phyloP scores from a whole-genome alignment of 257 asterid genomes.

The Cynanchum wilfordii region DNA sequence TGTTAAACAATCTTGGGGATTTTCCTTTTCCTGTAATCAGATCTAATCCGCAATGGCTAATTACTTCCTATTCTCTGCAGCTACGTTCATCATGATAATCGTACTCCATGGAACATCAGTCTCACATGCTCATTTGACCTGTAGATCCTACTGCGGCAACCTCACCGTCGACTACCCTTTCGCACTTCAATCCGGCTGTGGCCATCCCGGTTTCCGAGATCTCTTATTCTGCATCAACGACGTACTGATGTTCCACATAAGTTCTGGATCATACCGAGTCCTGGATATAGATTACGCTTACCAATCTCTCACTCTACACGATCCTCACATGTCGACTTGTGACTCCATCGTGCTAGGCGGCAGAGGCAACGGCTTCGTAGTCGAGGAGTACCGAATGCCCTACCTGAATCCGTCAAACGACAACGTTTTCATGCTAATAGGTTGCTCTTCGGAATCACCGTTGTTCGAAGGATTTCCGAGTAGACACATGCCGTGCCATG shows the following conservation, averaged over 20 bases:
- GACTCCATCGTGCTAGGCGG: constrained; percentile 59
- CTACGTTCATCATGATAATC: constrained; percentile 18
- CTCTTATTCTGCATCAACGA: constrained; percentile 84
- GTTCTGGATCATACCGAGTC: constrained; percentile 87
- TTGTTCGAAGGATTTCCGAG: constrained; percentile 69
- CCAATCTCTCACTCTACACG: constrained; percentile 63
- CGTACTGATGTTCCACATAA: constrained; percentile 76
- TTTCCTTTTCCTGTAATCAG: constrained; percentile 6
- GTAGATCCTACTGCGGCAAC: constrained; percentile 86
- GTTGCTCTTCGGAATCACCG: constrained; percentile 64
- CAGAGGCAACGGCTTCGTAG: constrained; percentile 83
- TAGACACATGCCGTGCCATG: constrained; percentile 60
- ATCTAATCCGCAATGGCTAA: constrained; percentile 36
- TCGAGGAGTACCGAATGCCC: constrained; percentile 67
- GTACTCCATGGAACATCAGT: constrained; percentile 16
- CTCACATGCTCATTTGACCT: constrained; percentile 30
- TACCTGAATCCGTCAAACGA: constrained; percentile 63
- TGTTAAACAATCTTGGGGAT: neutral
- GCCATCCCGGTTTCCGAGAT: constrained; percentile 76
- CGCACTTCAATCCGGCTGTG: constrained; percentile 69
- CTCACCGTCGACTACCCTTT: constrained; percentile 77
- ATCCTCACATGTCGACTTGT: constrained; percentile 91
- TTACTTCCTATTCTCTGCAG: constrained; percentile 17
- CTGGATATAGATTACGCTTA: constrained; percentile 80
- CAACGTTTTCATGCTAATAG: constrained; percentile 77